Conservation (phyloP, 2,329 filamentous ascomycete species). For the Aspergillus sp. region DNA sequence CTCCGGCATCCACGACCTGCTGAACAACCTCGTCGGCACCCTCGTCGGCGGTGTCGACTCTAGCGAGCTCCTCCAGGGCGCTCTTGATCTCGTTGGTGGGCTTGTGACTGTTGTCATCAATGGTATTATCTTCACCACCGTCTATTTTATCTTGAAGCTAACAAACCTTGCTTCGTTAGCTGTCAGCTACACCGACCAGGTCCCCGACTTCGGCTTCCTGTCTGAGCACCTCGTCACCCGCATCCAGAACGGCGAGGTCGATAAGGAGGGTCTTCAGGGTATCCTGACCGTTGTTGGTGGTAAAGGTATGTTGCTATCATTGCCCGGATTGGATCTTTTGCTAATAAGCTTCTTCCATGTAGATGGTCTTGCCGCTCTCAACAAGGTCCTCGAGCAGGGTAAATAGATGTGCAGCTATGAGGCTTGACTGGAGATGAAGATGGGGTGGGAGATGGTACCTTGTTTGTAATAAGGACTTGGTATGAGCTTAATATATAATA, state of each 20-base stretch:
- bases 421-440: no score
- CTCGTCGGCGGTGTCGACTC: conserved; percentile 5
- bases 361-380: conserved; percentile 12
- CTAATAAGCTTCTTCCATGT: background rate
- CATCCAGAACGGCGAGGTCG: conserved; percentile 15
- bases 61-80: conserved; percentile 8
- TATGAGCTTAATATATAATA: background rate
- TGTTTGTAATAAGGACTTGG: background rate
- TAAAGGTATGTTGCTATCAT: conserved; percentile 7
- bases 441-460: background rate
- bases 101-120: conserved; percentile 18
- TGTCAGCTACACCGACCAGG: conserved; percentile 2
- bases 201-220: conserved; percentile 17
- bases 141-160: background rate
- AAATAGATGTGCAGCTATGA: background rate
- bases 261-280: conserved; percentile 13
- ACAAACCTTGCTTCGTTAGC: conserved; percentile 8
- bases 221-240: conserved; percentile 14
- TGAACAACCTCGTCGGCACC: background rate
- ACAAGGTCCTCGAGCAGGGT: conserved; percentile 2
- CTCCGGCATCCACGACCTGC: background rate
- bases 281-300: conserved; percentile 12
- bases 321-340: background rate
- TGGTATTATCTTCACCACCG: conserved; percentile 12
- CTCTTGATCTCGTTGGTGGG: conserved; percentile 1